Percentiles rank a stretch among this genome's conserved stretches.
Evolutionary conservation across 257 asterid genomes (phyloP).

Genomic region (Gentiana straminea): DNA sequence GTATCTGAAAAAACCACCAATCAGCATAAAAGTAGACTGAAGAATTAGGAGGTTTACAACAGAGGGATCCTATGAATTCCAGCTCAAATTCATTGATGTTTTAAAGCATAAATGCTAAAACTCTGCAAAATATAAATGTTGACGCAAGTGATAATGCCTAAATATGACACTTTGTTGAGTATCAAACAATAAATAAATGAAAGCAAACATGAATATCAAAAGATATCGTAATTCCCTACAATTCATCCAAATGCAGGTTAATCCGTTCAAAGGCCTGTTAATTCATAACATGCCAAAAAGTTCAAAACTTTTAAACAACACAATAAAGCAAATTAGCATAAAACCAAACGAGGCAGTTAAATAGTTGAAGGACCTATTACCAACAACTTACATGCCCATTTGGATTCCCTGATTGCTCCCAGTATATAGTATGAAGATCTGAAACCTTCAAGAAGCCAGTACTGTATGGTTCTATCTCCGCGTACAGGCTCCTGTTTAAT

Average conservation of each 20-base stretch:
- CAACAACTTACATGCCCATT: constrained; percentile 69
- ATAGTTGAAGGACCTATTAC: background rate
- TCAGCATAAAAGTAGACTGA: too few species aligned
- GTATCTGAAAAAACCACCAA: too few species aligned
- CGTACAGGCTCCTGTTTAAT: constrained; percentile 40
- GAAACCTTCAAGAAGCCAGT: constrained; percentile 84
- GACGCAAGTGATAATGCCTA: too few species aligned
- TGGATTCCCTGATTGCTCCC: constrained; percentile 95
- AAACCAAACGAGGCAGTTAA: background rate
- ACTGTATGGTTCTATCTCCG: constrained; percentile 68
- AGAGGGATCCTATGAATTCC: too few species aligned
- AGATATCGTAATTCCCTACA: too few species aligned
- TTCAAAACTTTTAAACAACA: background rate
- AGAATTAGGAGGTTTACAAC: too few species aligned
- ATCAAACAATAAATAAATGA: too few species aligned
- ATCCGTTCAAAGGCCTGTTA: background rate
- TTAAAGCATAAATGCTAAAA: too few species aligned
- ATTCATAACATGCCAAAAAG: background rate
- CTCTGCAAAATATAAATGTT: too few species aligned
- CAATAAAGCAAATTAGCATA: background rate
- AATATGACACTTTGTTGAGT: too few species aligned
- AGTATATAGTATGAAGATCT: constrained; percentile 69
- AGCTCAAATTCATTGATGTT: too few species aligned
- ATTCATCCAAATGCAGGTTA: background rate
- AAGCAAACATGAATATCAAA: too few species aligned